These are phyloP conservation scores for Cladosporium sp. DNA, from an alignment of 2,329 filamentous ascomycete species.

Conservation along the genomic window DNA sequence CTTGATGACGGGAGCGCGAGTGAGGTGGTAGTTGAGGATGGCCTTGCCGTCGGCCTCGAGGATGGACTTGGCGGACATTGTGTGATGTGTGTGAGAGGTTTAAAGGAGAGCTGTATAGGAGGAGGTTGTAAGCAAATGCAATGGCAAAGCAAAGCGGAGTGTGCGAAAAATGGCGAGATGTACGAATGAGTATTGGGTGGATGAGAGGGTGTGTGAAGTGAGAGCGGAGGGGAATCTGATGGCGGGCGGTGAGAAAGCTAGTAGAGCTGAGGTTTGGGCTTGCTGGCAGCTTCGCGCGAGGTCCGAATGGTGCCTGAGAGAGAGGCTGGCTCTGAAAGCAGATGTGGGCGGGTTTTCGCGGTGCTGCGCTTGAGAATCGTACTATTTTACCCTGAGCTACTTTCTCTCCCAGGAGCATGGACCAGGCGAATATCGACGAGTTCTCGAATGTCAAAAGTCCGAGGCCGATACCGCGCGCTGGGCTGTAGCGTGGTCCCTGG, in stretches of 20 bases:
- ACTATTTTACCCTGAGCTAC: constrained; percentile 11
- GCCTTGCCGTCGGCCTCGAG: constrained; percentile 99
- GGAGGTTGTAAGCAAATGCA: constrained; percentile 22
- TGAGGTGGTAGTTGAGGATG: constrained; percentile 99
- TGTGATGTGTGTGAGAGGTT: constrained; percentile 30
- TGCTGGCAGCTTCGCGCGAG: constrained; percentile 9
- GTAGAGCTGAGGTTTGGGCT: constrained; percentile 12
- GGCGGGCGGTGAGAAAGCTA: constrained; percentile 19
- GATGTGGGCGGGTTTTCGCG: constrained; percentile 7
- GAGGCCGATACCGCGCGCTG: constrained; percentile 3
- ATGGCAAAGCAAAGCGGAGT: neutral
- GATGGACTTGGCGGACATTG: constrained; percentile 95
- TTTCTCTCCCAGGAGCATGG: neutral
- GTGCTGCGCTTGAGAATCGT: constrained; percentile 3
- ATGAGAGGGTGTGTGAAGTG: neutral
- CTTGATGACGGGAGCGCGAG: constrained; percentile 95
- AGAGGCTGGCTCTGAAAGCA: neutral
- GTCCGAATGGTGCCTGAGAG: constrained; percentile 7
- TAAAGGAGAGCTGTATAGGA: constrained; percentile 3
- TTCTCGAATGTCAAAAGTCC: constrained; percentile 11
- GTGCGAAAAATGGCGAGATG: constrained; percentile 6
- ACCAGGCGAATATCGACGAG: constrained; percentile 8
- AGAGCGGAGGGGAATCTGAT: constrained; percentile 1
- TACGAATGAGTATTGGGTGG: neutral
- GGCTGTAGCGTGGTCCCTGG: constrained; percentile 2